Evolutionary conservation across 257 asterid genomes (phyloP).

Genomic region (Solanum chmielewskii): DNA sequence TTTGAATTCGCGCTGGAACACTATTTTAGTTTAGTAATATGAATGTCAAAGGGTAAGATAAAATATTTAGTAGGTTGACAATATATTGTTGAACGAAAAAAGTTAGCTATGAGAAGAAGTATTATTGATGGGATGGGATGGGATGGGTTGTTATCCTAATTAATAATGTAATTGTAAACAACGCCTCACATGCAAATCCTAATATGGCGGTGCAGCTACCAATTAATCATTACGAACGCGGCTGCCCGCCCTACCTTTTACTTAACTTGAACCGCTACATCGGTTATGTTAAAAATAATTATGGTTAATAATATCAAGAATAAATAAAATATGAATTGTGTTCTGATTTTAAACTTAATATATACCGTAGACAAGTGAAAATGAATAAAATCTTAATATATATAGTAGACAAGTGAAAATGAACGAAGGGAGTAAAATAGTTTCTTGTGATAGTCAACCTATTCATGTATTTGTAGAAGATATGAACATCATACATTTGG

Average conservation of each 20-base stretch:
- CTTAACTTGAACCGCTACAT: not conserved
- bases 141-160: not conserved
- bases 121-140: not conserved
- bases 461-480: too few relatives aligned
- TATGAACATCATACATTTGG: too few relatives aligned
- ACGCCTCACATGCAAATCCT: not conserved
- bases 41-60: too few relatives aligned
- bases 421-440: too few relatives aligned
- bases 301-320: too few relatives aligned
- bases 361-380: too few relatives aligned
- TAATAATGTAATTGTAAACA: not conserved
- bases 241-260: not conserved
- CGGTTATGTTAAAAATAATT: not conserved
- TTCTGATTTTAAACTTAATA: too few relatives aligned
- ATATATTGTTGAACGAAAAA: not conserved
- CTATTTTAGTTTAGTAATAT: not conserved
- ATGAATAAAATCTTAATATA: too few relatives aligned
- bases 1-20: accelerated
- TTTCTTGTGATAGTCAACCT: too few relatives aligned
- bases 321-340: too few relatives aligned
- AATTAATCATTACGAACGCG: not conserved
- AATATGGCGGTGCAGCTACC: not conserved
- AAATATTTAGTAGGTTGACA: not conserved
- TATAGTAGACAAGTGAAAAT: too few relatives aligned
- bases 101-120: not conserved